Percentiles rank a stretch among this genome's conserved stretches.
Evolutionary conservation across 805 yeast genomes (phyloP).

Genomic region (Wickerhamiella spandovensis): DNA sequence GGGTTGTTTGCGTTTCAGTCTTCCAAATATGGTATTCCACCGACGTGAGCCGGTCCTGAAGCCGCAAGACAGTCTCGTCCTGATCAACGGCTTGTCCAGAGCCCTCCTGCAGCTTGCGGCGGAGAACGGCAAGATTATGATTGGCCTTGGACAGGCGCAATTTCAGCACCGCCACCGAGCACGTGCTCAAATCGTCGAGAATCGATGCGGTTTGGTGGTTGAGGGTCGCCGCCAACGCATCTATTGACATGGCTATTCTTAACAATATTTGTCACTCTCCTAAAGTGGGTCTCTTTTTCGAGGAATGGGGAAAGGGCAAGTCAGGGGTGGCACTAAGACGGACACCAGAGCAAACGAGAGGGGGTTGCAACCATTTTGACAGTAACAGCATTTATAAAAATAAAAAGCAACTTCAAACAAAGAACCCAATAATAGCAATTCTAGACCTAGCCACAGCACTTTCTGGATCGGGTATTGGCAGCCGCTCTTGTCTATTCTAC

Average conservation of each 20-base stretch:
- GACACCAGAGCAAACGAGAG: too few species aligned
- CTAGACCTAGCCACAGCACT: too few species aligned
- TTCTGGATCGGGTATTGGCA: not conserved
- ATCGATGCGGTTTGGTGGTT: not conserved
- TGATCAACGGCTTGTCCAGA: not conserved
- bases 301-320: too few species aligned
- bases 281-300: not conserved
- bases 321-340: not conserved
- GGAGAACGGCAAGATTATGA: not conserved
- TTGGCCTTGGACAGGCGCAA: not conserved
- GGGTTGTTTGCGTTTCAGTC: not conserved
- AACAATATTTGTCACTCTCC: not conserved
- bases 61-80: not conserved
- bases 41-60: conserved; percentile 5
- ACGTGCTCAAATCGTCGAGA: not conserved
- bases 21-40: conserved; percentile 1
- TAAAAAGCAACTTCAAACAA: not conserved
- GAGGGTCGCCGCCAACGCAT: not conserved
- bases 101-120: not conserved
- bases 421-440: too few species aligned
- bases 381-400: too few species aligned
- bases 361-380: too few species aligned
- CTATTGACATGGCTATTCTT: not conserved
- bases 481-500: not conserved
- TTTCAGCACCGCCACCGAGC: not conserved